These are phyloP conservation scores for Cryptosporidium meleagridis DNA, from an alignment of 169 alveolate species.

Conservation along the genomic window DNA sequence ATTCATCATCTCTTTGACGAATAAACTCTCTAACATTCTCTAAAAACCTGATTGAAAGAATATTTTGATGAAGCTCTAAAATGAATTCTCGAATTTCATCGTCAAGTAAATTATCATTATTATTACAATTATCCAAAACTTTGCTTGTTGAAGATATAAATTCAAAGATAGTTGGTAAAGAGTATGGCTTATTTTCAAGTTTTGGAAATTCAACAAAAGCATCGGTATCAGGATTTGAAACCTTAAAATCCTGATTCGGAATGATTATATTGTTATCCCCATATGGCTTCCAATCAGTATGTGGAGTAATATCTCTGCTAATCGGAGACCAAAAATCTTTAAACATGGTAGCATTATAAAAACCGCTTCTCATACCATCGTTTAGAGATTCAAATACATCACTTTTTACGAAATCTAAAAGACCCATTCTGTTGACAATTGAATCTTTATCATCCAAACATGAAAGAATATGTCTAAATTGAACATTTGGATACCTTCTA, in stretches of 20 bases:
- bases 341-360: slow-evolving; percentile 1
- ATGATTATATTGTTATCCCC: background rate
- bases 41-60: slow-evolving; percentile 14
- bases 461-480: slow-evolving; percentile 42
- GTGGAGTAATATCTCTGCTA: background rate
- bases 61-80: slow-evolving; percentile 4
- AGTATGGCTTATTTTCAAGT: background rate
- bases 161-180: background rate
- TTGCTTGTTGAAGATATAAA: background rate
- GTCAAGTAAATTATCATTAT: background rate
- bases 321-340: slow-evolving; percentile 26
- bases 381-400: background rate
- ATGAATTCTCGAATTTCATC: background rate
- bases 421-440: background rate
- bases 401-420: slow-evolving; percentile 6
- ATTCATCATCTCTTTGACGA: slow-evolving; percentile 19
- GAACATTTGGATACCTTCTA: slow-evolving; percentile 59
- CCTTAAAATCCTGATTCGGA: background rate
- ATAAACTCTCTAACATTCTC: slow-evolving; percentile 42
- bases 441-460: slow-evolving; percentile 11
- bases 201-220: slow-evolving; percentile 55
- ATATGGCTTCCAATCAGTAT: slow-evolving; percentile 26
- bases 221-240: slow-evolving; percentile 48
- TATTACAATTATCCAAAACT: too few species aligned
- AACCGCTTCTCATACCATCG: slow-evolving; percentile 48